Evolutionary conservation across 176 grass and related monocot genomes (phyloP).

Genomic region (Pharus latifolius): DNA sequence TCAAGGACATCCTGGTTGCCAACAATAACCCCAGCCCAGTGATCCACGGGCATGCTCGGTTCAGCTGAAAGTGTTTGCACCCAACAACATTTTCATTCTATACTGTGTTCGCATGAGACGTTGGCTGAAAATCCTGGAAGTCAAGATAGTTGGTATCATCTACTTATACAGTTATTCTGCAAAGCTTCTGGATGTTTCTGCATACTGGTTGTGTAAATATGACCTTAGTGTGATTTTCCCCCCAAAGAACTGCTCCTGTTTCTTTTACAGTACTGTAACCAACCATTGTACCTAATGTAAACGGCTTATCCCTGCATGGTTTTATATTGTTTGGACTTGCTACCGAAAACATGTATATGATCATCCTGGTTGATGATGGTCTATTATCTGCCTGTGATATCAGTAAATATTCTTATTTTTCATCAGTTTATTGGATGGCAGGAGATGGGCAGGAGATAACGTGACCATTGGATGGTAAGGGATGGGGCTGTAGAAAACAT

Average conservation of each 20-base stretch:
- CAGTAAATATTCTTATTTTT: not conserved
- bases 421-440: too few species aligned
- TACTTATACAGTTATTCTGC: not conserved
- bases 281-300: not conserved
- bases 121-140: not conserved
- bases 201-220: slow-evolving; percentile 18
- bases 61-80: not conserved
- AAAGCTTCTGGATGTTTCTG: slow-evolving; percentile 2
- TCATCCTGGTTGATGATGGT: not conserved
- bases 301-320: not conserved
- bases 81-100: not conserved
- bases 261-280: not conserved
- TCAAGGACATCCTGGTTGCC: slow-evolving; percentile 38
- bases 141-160: not conserved
- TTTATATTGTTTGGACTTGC: not conserved
- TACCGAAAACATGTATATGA: not conserved
- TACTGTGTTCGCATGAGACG: not conserved
- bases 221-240: not conserved
- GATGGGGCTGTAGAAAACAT: too few species aligned
- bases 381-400: not conserved
- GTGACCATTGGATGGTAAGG: too few species aligned
- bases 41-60: slow-evolving; percentile 29
- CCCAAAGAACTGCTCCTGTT: not conserved
- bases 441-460: too few species aligned
- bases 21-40: slow-evolving; percentile 15